These are phyloP conservation scores for Sclerotinia spermophila DNA, from an alignment of 2,329 filamentous ascomycete species.

Conservation along the genomic window DNA sequence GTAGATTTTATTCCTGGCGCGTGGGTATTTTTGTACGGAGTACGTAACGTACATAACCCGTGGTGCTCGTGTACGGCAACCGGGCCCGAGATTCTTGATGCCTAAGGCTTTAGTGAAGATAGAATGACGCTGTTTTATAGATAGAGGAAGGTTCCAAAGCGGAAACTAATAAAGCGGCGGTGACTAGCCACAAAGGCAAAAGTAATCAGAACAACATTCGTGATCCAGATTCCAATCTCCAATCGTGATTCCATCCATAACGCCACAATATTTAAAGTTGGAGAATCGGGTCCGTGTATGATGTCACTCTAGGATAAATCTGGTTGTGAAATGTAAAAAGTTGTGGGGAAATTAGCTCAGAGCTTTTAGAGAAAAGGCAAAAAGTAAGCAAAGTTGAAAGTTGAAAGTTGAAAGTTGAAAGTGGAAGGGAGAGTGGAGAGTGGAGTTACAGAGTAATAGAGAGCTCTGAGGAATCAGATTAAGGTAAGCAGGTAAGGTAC, in stretches of 20 bases:
- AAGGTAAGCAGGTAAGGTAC: background rate
- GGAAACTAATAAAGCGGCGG: background rate
- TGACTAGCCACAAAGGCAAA: background rate
- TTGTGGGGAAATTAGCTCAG: slow-evolving; percentile 6
- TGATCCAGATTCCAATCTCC: background rate
- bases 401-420: background rate
- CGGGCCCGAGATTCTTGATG: background rate
- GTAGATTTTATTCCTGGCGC: background rate
- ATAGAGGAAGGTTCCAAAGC: too few relatives aligned
- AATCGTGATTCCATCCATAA: background rate
- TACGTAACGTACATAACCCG: too few relatives aligned
- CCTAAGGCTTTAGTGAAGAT: background rate
- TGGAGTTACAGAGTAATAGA: background rate
- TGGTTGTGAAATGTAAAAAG: background rate
- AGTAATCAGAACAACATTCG: too few relatives aligned
- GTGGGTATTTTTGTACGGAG: background rate
- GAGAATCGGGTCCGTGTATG: slow-evolving; percentile 5
- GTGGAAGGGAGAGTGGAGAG: background rate
- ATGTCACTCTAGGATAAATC: slow-evolving; percentile 12
- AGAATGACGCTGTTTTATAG: background rate
- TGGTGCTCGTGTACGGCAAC: too few relatives aligned
- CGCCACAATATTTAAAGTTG: slow-evolving; percentile 6
- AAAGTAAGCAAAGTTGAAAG: background rate
- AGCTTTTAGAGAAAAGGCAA: background rate
- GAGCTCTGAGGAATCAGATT: background rate